Evolutionary conservation across 208 protist species (phyloP).

Genomic region (Acanthamoeba castellanii): DNA sequence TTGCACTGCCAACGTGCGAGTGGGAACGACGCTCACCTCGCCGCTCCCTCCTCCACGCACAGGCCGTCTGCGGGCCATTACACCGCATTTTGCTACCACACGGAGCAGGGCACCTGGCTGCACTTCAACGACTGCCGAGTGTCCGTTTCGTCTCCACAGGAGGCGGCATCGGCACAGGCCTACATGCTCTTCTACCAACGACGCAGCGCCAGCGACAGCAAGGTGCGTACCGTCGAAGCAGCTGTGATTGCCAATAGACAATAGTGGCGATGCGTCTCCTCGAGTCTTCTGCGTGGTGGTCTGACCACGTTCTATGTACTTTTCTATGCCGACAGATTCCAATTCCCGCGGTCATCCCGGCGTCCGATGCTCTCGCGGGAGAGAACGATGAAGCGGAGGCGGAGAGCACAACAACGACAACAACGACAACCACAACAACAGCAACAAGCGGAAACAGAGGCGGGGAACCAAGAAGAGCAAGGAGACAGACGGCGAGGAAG

Average conservation of each 20-base stretch:
- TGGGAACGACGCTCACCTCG: not conserved
- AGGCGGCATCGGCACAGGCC: constrained; percentile 41
- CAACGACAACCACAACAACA: not conserved
- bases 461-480: not conserved
- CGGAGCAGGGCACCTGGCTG: constrained; percentile 51
- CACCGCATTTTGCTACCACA: constrained; percentile 56
- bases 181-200: constrained; percentile 60
- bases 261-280: not conserved
- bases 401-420: not conserved
- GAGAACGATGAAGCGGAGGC: not conserved
- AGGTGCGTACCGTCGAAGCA: not conserved
- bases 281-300: not conserved
- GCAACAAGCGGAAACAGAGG: not conserved
- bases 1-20: not conserved
- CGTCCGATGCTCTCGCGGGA: not conserved
- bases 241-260: not conserved
- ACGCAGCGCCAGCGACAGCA: not conserved
- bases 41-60: not conserved
- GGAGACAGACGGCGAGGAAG: not conserved
- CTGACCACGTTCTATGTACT: not conserved
- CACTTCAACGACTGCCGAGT: constrained; percentile 60
- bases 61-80: constrained; percentile 25
- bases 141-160: constrained; percentile 19
- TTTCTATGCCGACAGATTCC: not conserved
- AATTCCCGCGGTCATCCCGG: not conserved